Conservation (phyloP, 2,329 filamentous ascomycete species). For the Apiospora saccharicola region DNA sequence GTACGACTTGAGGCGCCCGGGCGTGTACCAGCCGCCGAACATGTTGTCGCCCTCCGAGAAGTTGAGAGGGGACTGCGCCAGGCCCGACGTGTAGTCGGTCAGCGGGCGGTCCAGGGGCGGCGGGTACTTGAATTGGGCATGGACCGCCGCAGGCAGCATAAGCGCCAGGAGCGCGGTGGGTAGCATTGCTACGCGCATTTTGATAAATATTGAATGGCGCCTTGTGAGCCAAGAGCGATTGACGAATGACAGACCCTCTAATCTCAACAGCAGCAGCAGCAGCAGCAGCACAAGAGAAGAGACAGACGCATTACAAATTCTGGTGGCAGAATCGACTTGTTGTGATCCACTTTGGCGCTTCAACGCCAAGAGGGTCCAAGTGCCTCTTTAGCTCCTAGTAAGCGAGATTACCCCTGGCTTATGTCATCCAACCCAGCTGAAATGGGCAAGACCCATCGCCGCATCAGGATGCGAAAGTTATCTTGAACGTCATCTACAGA, state of each 20-base stretch:
- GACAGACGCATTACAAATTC: neutral
- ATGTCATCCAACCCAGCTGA: neutral
- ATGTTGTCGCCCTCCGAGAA: constrained; percentile 4
- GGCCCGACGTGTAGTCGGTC: constrained; percentile 8
- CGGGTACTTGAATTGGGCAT: constrained; percentile 4
- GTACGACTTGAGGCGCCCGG: neutral
- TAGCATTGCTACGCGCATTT: neutral
- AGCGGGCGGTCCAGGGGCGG: constrained; percentile 2
- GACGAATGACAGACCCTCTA: neutral
- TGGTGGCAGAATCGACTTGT: neutral
- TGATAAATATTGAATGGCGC: neutral
- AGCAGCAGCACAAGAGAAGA: neutral
- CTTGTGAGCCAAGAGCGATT: neutral
- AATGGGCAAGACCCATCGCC: too few species aligned
- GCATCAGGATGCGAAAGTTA: neutral
- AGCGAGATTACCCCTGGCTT: constrained; percentile 8
- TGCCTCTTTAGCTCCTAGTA: neutral
- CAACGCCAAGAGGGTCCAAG: neutral
- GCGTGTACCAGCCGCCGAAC: constrained; percentile 4
- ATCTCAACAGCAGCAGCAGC: neutral
- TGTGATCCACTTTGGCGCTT: constrained; percentile 7
- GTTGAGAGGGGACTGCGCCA: neutral
- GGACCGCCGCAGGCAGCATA: neutral
- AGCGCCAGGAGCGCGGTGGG: neutral
- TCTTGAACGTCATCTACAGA: neutral